Base-by-base conservation (phyloP, 768 basidiomycete genomes). In the Tricholoma sp. region DNA sequence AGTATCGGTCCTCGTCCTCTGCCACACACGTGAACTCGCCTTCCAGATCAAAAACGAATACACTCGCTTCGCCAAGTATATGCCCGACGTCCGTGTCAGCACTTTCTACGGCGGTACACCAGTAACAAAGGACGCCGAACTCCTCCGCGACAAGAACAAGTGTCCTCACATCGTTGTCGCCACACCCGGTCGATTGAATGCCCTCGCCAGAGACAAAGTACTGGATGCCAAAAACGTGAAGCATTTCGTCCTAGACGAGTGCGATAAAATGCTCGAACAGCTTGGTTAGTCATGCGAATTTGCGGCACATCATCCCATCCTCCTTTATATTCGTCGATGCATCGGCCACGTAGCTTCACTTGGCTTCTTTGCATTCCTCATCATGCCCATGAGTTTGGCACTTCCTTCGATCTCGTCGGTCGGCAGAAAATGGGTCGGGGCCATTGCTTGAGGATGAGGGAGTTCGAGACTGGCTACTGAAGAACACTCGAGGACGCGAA, bases 41-140 rank as follows among this genome's bases (percentile, higher is more conserved):
- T 99, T 94, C 80, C 97, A 99, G 79, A 99, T 99, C 76, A 94
- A 96, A 82, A 99, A 99, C 77, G 97, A 99, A 77, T 99, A 98
- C 79, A 85, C 89, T 55, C 94, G 97, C 54, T 99, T 99, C 75
- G 91, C 92, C 66, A 98, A 98, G 82, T 99, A 98, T 79, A 98
- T 98, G 96, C 95, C 97, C 34, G 92, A 95, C 65, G 94, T 98
- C 66, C 91, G 95, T 62, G 94, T 98, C 68, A 86, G 85, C 75
- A 98, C 97, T 57, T 98, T 98, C 79, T 99, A 94, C 72, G 97
- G 97, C 61, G 97, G 97, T 60, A 97, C 92, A 31, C 89, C 93
- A 50, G 92, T 97, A 58, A 81, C 86, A 63, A 95, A 94, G 76
- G 97, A 99, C 71, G 84, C 89, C 41, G 97, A 98, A 72, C 78